Conservation (phyloP, 2,329 filamentous ascomycete genomes). For the Calonectria honghensis region DNA sequence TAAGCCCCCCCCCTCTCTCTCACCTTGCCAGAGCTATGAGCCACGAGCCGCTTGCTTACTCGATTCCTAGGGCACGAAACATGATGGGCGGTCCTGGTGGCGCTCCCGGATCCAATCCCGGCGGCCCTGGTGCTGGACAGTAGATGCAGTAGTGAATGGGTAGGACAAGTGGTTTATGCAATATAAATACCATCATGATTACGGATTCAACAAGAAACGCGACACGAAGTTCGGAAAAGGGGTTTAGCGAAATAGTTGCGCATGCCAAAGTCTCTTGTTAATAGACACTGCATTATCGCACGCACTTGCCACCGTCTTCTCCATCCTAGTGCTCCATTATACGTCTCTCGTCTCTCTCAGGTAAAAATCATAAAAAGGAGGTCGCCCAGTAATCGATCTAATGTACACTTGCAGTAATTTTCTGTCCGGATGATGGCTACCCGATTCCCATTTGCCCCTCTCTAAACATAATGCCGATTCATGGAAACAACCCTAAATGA, state of each 20-base stretch:
- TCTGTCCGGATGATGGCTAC: slow-evolving; percentile 10
- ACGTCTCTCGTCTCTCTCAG: neutral
- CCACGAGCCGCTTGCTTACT: neutral
- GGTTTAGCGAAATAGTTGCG: slow-evolving; percentile 43
- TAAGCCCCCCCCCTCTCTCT: slow-evolving; percentile 70
- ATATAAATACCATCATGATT: slow-evolving; percentile 48
- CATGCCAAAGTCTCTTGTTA: slow-evolving; percentile 41
- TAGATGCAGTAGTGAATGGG: slow-evolving; percentile 43
- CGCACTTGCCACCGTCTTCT: neutral
- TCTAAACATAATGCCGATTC: slow-evolving; percentile 37
- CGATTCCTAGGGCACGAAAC: slow-evolving; percentile 63
- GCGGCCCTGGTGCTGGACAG: slow-evolving; percentile 52
- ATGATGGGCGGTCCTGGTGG: slow-evolving; percentile 66
- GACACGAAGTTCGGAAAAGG: slow-evolving; percentile 50
- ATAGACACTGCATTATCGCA: slow-evolving; percentile 50
- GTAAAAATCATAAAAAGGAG: neutral
- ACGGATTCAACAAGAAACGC: slow-evolving; percentile 34
- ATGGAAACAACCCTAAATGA: slow-evolving; percentile 11
- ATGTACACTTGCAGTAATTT: slow-evolving; percentile 25
- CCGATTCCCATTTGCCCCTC: slow-evolving; percentile 10
- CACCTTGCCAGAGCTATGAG: neutral
- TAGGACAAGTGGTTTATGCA: slow-evolving; percentile 40
- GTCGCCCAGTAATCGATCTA: slow-evolving; percentile 19
- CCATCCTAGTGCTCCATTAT: neutral
- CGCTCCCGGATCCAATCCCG: slow-evolving; percentile 35